A percentile compares a stretch with the other conserved stretches of the same genome.
Conservation (phyloP, 495 filamentous ascomycete species). For the Staphylotrichum tortipilum region DNA sequence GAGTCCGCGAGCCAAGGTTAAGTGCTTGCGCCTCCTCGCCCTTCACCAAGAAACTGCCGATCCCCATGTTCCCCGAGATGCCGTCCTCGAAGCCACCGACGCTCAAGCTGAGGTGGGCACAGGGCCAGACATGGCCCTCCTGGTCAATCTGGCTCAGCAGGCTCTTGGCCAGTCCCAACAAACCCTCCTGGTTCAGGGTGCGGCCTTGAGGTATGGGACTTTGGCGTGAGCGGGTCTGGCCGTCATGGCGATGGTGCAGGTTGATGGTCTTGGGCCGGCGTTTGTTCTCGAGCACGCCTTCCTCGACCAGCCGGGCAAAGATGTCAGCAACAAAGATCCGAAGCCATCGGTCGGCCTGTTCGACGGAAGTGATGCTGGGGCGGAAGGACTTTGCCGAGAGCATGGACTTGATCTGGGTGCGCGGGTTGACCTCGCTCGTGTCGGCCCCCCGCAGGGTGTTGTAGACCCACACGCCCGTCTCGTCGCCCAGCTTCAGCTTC, state of each 20-base stretch:
- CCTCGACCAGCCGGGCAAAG: slow-evolving; percentile 79
- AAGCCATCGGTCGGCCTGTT: slow-evolving; percentile 80
- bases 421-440: slow-evolving; percentile 75
- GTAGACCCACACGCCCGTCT: slow-evolving; percentile 84
- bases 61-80: slow-evolving; percentile 71
- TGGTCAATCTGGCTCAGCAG: slow-evolving; percentile 67
- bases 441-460: slow-evolving; percentile 80
- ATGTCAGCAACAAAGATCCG: slow-evolving; percentile 91
- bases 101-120: slow-evolving; percentile 70
- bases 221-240: slow-evolving; percentile 62
- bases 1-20: slow-evolving; percentile 19
- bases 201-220: slow-evolving; percentile 69
- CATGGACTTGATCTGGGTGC: slow-evolving; percentile 96
- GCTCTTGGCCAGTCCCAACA: slow-evolving; percentile 69
- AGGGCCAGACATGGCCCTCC: slow-evolving; percentile 80
- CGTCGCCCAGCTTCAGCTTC: slow-evolving; percentile 70
- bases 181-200: slow-evolving; percentile 57
- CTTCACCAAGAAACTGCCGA: slow-evolving; percentile 72
- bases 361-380: slow-evolving; percentile 68
- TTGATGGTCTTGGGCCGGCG: slow-evolving; percentile 77
- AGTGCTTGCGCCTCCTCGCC: slow-evolving; percentile 60
- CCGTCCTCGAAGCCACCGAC: slow-evolving; percentile 89
- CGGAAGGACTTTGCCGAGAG: slow-evolving; percentile 95
- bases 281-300: slow-evolving; percentile 83
- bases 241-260: slow-evolving; percentile 65